Conservation (phyloP, 1,284 basidiomycete genomes). For the Xanthoconium separans region DNA sequence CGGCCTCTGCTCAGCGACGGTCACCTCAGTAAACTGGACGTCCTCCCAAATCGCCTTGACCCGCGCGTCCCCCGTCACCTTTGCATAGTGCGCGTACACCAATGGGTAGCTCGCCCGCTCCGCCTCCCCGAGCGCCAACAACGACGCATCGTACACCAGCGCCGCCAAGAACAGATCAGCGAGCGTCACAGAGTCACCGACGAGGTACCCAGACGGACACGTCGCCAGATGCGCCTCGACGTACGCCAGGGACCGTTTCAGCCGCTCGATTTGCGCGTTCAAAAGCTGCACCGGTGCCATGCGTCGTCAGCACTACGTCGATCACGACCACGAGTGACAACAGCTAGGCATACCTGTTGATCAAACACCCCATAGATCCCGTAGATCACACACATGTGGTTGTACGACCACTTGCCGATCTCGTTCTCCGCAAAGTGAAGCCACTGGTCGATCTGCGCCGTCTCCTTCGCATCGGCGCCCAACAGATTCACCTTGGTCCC, state of each 20-base stretch:
- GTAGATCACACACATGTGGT: not conserved
- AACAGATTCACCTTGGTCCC: conserved; percentile 47
- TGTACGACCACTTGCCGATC: conserved; percentile 14
- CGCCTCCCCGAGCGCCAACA: conserved; percentile 36
- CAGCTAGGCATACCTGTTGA: not conserved
- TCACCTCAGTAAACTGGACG: not conserved
- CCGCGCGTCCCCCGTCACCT: conserved; percentile 46
- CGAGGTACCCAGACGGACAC: conserved; percentile 40
- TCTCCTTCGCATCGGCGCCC: conserved; percentile 43
- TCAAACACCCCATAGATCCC: not conserved
- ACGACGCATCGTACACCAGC: conserved; percentile 26
- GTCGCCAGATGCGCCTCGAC: conserved; percentile 53
- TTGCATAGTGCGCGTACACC: conserved; percentile 47
- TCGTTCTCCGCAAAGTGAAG: conserved; percentile 48
- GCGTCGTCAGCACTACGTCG: not conserved
- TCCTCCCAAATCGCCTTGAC: conserved; percentile 26
- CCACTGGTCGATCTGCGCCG: conserved; percentile 52
- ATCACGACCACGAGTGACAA: not conserved
- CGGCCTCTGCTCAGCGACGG: not conserved
- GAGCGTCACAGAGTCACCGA: conserved; percentile 56
- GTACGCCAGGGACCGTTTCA: conserved; percentile 29
- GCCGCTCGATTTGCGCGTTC: conserved; percentile 6
- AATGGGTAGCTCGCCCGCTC: conserved; percentile 43
- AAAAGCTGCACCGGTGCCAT: not conserved
- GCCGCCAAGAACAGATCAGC: conserved; percentile 53